These are phyloP conservation scores for Astrocystis sublimbata DNA, from an alignment of 495 filamentous ascomycete species.

Conservation along the genomic window DNA sequence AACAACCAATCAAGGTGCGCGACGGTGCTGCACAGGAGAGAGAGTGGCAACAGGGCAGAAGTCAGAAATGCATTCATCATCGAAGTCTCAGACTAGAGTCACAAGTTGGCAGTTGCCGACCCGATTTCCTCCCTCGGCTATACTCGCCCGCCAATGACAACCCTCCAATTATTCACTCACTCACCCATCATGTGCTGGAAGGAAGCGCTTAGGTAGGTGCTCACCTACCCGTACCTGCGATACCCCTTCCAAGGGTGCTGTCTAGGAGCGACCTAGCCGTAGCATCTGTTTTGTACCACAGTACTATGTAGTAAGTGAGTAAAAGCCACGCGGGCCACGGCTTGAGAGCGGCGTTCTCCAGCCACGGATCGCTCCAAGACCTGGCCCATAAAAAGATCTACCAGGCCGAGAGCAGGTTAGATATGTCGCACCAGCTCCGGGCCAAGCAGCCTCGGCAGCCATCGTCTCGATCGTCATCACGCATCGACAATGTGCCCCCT, in stretches of 20 bases:
- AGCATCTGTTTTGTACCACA: too few relatives aligned
- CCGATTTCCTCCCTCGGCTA: slow-evolving; percentile 38
- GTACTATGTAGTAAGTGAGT: too few relatives aligned
- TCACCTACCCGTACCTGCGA: too few relatives aligned
- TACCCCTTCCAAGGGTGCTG: too few relatives aligned
- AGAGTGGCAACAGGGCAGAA: slow-evolving; percentile 24
- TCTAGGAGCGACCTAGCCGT: too few relatives aligned
- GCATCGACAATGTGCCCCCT: too few relatives aligned
- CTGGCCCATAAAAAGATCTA: too few relatives aligned
- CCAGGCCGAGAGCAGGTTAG: too few relatives aligned
- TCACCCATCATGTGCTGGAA: neutral
- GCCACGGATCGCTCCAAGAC: too few relatives aligned
- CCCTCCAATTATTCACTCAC: slow-evolving; percentile 34
- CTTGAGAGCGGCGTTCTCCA: neutral
- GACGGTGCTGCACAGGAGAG: slow-evolving; percentile 6
- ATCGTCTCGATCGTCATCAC: slow-evolving; percentile 14
- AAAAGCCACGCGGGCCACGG: neutral
- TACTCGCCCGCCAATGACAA: slow-evolving; percentile 31
- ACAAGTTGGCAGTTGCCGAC: slow-evolving; percentile 23
- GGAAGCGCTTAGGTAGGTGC: too few relatives aligned
- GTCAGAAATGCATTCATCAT: slow-evolving; percentile 33
- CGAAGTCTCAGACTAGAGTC: slow-evolving; percentile 24
- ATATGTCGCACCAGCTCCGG: too few relatives aligned
- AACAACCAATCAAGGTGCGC: slow-evolving; percentile 20
- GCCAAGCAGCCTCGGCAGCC: too few relatives aligned